Base-by-base conservation (phyloP, 163 green algal species). In the Coccomyxa subellipsoidea region DNA sequence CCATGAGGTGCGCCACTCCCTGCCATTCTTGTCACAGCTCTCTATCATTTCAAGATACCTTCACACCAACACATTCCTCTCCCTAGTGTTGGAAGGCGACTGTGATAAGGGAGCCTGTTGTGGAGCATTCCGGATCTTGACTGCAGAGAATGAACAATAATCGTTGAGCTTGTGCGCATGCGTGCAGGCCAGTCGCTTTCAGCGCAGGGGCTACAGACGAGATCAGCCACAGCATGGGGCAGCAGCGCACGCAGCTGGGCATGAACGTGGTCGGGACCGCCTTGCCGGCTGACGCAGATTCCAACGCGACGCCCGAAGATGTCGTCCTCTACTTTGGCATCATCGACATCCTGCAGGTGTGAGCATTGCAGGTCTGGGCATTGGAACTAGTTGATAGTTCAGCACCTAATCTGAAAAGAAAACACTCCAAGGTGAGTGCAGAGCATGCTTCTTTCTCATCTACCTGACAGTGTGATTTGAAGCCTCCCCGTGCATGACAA, bases 201-300 rank as follows among this genome's bases (percentile, higher is more conserved):
- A 71, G 38, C 37, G 37, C 82, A 27, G 88, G 85, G 1, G 82
- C 47, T n/a, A 91, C 85, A 40, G 89, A 95, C 34, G 82, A 85
- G n/a, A 79, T 95, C 54, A 85, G 87, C 0, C 84, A 88, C 25
- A 59, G 70, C 35, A 79, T 93, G 31, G 89, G 89, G 29, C 84
- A 88, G 54, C 81, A 84, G 38, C 77, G 80, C 6, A 89, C 92
- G 39, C 85, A 90, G 76, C 84, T 94, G 82, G 91, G 91, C 0
- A 78, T 89, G 21, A 91, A 91, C 80, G 94, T 95, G 90, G 87
- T 88, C 10, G 91, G 90, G 18, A 92, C 83, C 31, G 90, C 90
- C 7, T 69, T 93, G 27, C 85, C 81, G 0, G 40, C 70, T 4
- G 35, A 78, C 18, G 66, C 80, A 21, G 80, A 79, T 7, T 21